Evolutionary conservation across 805 yeast species (phyloP).

Genomic region (Metschnikowia santaceciliae): DNA sequence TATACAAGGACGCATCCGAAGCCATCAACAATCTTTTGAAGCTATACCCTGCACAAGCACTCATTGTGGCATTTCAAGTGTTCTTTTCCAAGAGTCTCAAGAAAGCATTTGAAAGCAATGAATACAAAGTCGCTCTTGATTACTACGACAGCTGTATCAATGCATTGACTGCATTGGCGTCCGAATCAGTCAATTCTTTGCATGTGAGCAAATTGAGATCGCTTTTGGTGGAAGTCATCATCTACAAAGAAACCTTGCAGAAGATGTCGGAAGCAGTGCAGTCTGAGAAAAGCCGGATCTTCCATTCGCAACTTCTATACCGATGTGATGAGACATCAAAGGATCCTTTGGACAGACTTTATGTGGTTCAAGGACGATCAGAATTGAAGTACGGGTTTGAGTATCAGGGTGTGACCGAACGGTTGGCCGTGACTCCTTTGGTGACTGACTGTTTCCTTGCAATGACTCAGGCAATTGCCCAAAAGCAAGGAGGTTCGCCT

Average conservation of each 20-base stretch:
- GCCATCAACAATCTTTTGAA: conserved; percentile 28
- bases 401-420: conserved; percentile 70
- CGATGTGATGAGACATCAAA: conserved; percentile 24
- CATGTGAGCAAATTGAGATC: conserved; percentile 49
- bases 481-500: conserved; percentile 81
- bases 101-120: conserved; percentile 12
- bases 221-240: conserved; percentile 64
- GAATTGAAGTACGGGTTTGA: conserved; percentile 69
- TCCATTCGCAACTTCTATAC: conserved; percentile 55
- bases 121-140: neutral
- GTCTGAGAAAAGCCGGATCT: conserved; percentile 24
- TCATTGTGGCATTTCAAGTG: conserved; percentile 53
- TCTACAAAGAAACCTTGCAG: conserved; percentile 45
- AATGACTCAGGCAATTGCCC: conserved; percentile 70
- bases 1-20: neutral
- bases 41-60: conserved; percentile 52
- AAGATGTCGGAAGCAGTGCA: conserved; percentile 12
- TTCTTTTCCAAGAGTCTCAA: conserved; percentile 49
- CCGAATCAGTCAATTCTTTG: conserved; percentile 17
- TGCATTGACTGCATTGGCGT: conserved; percentile 25
- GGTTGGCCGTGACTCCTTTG: conserved; percentile 73
- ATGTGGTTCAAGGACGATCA: conserved; percentile 51
- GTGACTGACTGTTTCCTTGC: conserved; percentile 60
- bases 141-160: conserved; percentile 14
- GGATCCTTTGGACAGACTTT: conserved; percentile 33